Conservation (phyloP, 2,329 filamentous ascomycete genomes). For the Trichophyton mentagrophytes region DNA sequence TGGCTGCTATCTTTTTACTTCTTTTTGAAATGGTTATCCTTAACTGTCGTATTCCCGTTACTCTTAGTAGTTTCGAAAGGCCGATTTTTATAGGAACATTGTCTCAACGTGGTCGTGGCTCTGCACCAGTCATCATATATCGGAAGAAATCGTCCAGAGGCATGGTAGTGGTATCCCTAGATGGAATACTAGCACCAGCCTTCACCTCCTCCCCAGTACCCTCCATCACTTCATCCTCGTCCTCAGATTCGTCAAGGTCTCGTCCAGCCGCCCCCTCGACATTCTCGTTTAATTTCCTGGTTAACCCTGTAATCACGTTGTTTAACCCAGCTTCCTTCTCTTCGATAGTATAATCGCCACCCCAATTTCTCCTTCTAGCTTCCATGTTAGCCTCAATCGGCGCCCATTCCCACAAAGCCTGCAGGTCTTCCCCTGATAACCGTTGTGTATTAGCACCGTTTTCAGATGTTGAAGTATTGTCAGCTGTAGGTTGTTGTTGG, state of each 20-base stretch:
- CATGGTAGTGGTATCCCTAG: constrained; percentile 21
- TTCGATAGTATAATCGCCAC: constrained; percentile 58
- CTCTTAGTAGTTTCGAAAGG: background rate
- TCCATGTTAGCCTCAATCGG: constrained; percentile 36
- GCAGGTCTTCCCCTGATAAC: constrained; percentile 38
- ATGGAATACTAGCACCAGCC: constrained; percentile 23
- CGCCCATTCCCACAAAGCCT: constrained; percentile 49
- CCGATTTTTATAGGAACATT: background rate
- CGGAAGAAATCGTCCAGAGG: constrained; percentile 37
- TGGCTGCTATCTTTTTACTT: no score
- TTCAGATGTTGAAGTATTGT: background rate
- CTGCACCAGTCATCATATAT: constrained; percentile 39
- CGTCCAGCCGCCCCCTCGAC: constrained; percentile 34
- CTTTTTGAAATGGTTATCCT: background rate
- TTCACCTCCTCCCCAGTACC: constrained; percentile 25
- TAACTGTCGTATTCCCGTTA: background rate
- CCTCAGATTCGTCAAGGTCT: constrained; percentile 44
- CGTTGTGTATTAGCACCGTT: background rate
- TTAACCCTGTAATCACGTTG: constrained; percentile 60
- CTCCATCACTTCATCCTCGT: constrained; percentile 35
- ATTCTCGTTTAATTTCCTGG: constrained; percentile 45
- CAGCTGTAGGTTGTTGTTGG: background rate
- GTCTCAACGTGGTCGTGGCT: constrained; percentile 13
- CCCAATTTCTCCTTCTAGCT: constrained; percentile 38
- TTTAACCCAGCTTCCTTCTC: constrained; percentile 55